These are phyloP conservation scores for Sanguinoderma infundibulare DNA, from an alignment of 1,284 basidiomycete species.

Conservation along the genomic window DNA sequence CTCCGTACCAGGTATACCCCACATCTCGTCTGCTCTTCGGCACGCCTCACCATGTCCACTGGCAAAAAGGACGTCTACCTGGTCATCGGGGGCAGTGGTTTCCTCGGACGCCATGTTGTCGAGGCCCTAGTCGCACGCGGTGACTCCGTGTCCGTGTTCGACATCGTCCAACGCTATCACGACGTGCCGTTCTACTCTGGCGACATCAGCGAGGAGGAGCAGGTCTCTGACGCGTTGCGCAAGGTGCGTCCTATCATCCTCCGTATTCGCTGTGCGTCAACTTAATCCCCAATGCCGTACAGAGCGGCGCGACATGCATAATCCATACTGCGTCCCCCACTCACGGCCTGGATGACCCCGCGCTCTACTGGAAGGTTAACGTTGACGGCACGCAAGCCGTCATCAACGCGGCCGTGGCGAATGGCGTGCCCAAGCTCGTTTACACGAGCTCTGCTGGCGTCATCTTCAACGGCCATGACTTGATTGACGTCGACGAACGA, in stretches of 20 bases:
- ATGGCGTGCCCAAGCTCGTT: conserved; percentile 85
- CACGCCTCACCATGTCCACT: conserved; percentile 28
- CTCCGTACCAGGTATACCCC: not conserved
- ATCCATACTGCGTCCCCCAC: conserved; percentile 97
- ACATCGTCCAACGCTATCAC: conserved; percentile 87
- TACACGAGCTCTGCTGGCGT: conserved; percentile 97
- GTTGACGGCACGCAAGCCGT: conserved; percentile 90
- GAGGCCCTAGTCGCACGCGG: conserved; percentile 79
- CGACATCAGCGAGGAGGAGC: conserved; percentile 81
- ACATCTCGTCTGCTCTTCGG: not conserved
- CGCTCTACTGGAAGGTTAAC: conserved; percentile 92
- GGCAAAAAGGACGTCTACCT: conserved; percentile 62
- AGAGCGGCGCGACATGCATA: conserved; percentile 86
- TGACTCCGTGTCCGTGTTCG: conserved; percentile 84
- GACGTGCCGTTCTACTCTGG: conserved; percentile 88
- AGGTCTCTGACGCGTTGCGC: conserved; percentile 72
- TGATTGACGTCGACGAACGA: conserved; percentile 92
- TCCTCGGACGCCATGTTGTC: conserved; percentile 91
- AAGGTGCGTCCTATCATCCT: conserved; percentile 52
- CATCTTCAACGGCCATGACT: conserved; percentile 84
- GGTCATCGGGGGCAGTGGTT: conserved; percentile 92
- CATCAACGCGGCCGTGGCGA: conserved; percentile 78
- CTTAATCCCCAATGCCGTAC: not conserved
- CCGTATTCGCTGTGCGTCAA: not conserved
- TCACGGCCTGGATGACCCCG: conserved; percentile 70